Base-by-base conservation (phyloP, 2,329 filamentous ascomycete genomes). In the Beauveria australis region DNA sequence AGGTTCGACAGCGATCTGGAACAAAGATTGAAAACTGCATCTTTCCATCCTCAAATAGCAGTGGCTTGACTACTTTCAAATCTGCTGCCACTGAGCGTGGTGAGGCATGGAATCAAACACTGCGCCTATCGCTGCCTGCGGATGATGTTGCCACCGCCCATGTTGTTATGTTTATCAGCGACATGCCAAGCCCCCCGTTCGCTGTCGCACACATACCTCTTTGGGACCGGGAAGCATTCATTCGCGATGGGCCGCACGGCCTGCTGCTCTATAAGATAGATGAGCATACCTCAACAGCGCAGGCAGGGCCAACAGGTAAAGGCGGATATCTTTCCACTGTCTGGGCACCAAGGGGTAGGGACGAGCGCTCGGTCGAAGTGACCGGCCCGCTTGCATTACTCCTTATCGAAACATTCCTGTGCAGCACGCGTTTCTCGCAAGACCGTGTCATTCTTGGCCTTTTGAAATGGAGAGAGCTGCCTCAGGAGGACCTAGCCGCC, bases 361-460 rank as follows among this genome's bases (percentile, higher is more conserved):
- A 89, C 67, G 83, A 87, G 69, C 80, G 85, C 52, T 81, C 85
- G 30, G 88, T 89, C 67, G 90, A 93, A 57, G 83, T 92, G 3
- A 91, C 88, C 5, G 91, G 90, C 0, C 87, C 89, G 3, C 82
- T 96, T 65, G 91, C 93, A 3, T 84, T 86, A n/a, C 75, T 99
- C 40, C 84, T 86, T 14, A 76, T 96, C 12, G 84, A 89, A 62
- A 96, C 92, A 0, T 95, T 91, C 67, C 83, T 99, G 7, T 97
- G 92, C 79, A 97, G 94, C 75, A 99, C 94, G 0, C 85, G 87
- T 62, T 96, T 96, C 70, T 97, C 93, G 0, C 94, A 99, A 71
- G 92, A 99, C 70, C 88, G 92, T 60, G 85, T 89, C 18, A 83
- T 99, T 12, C 77, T 97, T 19, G 89, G 91, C 18, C 78, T 99